phyloP scores from a whole-genome alignment of 768 basidiomycete species.

The Pseudohyphozyma bogoriensis region DNA sequence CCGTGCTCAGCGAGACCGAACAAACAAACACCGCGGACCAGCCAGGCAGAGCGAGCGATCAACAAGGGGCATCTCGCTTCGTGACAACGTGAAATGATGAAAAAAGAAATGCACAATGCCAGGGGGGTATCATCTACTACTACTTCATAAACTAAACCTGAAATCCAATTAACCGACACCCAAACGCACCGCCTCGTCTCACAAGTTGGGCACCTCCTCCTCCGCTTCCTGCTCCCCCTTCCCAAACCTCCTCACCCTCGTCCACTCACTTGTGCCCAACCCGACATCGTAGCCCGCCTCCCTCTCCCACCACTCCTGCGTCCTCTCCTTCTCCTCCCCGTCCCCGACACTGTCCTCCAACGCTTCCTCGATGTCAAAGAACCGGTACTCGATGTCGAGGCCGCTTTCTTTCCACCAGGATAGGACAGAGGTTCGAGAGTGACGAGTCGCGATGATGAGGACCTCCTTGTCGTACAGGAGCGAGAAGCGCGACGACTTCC shows the following conservation, averaged over 20 bases:
- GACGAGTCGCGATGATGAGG: constrained; percentile 65
- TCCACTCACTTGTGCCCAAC: constrained; percentile 70
- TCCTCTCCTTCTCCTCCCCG: constrained; percentile 57
- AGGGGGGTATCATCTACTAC: too few relatives aligned
- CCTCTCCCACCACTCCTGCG: constrained; percentile 66
- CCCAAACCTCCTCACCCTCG: constrained; percentile 15
- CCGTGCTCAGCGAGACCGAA: too few relatives aligned
- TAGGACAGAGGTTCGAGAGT: constrained; percentile 68
- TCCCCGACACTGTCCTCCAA: constrained; percentile 62
- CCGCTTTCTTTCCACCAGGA: constrained; percentile 82
- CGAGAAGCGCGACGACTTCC: constrained; percentile 55
- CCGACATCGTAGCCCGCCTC: constrained; percentile 68
- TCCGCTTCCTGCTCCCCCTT: neutral
- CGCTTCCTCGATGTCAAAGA: constrained; percentile 87
- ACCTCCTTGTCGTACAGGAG: constrained; percentile 71
- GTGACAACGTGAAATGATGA: too few relatives aligned
- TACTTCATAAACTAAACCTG: too few relatives aligned
- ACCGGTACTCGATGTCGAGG: constrained; percentile 69
- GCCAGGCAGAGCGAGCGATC: too few relatives aligned
- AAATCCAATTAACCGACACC: too few relatives aligned
- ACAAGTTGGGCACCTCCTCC: too few relatives aligned
- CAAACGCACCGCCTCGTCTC: too few relatives aligned
- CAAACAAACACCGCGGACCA: too few relatives aligned
- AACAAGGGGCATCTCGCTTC: too few relatives aligned
- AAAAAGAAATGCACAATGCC: too few relatives aligned